Percentiles rank a stretch among this genome's conserved stretches.
These are phyloP conservation scores for Sarocladium kiliense DNA, from an alignment of 2,329 filamentous ascomycete genomes.

Conservation along the genomic window DNA sequence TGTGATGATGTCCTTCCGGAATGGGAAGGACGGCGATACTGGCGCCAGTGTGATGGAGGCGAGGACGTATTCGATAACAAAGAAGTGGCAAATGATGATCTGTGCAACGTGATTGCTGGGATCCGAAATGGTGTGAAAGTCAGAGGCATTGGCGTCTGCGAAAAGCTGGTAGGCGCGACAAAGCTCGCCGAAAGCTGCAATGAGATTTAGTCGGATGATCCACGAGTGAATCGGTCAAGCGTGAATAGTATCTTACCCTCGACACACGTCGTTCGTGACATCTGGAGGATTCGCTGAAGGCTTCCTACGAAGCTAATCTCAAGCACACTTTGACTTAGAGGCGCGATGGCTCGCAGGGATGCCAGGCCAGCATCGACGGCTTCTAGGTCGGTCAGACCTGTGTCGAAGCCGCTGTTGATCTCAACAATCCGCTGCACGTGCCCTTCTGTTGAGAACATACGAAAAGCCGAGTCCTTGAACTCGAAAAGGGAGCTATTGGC, in stretches of 20 bases:
- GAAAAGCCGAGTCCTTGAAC: background rate
- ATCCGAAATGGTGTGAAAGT: conserved; percentile 27
- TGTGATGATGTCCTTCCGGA: conserved; percentile 19
- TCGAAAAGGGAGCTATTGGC: background rate
- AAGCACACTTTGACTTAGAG: conserved; percentile 23
- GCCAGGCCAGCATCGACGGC: background rate
- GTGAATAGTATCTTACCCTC: conserved; percentile 18
- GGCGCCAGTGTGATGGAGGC: conserved; percentile 16
- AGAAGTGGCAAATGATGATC: conserved; percentile 31
- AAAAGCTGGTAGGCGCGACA: conserved; percentile 24
- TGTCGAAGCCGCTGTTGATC: background rate
- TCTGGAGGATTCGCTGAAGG: conserved; percentile 12
- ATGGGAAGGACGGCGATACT: conserved; percentile 16
- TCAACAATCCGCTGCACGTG: background rate
- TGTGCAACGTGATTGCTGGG: conserved; percentile 24
- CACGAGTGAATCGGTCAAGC: conserved; percentile 6
- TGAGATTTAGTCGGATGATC: background rate
- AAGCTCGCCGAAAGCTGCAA: conserved; percentile 20
- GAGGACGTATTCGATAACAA: conserved; percentile 24
- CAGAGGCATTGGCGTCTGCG: conserved; percentile 20
- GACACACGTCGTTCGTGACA: conserved; percentile 16
- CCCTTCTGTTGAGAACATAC: background rate
- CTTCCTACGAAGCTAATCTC: conserved; percentile 8
- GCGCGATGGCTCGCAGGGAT: conserved; percentile 21
- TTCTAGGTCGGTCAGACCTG: background rate